Evolutionary conservation across 106 monocot genomes (phyloP).

Genomic region (Acorus calamus): DNA sequence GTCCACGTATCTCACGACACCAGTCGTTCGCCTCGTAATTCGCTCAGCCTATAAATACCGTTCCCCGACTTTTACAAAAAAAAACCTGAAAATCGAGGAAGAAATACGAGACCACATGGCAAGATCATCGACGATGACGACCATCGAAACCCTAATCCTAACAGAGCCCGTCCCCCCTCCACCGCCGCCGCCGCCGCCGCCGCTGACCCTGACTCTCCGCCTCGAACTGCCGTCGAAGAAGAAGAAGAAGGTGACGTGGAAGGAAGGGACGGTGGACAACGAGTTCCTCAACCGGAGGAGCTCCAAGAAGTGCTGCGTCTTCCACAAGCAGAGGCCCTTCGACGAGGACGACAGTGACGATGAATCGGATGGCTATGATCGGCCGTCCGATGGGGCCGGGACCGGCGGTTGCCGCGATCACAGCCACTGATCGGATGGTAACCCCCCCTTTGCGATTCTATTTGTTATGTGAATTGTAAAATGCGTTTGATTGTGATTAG

Average conservation of each 20-base stretch:
- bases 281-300: conserved; percentile 78
- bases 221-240: conserved; percentile 37
- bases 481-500: too few species aligned
- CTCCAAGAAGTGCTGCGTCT: conserved; percentile 95
- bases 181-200: conserved; percentile 16
- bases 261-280: conserved; percentile 95
- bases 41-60: too few species aligned
- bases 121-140: conserved; percentile 12
- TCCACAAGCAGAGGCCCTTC: conserved; percentile 85
- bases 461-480: too few species aligned
- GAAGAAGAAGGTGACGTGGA: conserved; percentile 97
- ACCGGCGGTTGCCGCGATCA: conserved; percentile 29
- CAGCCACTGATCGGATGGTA: too few species aligned
- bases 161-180: conserved; percentile 11
- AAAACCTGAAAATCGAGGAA: too few species aligned
- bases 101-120: too few species aligned
- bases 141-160: conserved; percentile 42
- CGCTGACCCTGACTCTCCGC: conserved; percentile 58
- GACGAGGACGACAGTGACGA: conserved; percentile 87
- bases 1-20: too few species aligned
- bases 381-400: conserved; percentile 15
- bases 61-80: too few species aligned
- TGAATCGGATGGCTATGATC: conserved; percentile 16
- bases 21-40: too few species aligned
- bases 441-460: too few species aligned